Conservation (phyloP, 805 yeast species). For the Jamesozyma spencerorum region DNA sequence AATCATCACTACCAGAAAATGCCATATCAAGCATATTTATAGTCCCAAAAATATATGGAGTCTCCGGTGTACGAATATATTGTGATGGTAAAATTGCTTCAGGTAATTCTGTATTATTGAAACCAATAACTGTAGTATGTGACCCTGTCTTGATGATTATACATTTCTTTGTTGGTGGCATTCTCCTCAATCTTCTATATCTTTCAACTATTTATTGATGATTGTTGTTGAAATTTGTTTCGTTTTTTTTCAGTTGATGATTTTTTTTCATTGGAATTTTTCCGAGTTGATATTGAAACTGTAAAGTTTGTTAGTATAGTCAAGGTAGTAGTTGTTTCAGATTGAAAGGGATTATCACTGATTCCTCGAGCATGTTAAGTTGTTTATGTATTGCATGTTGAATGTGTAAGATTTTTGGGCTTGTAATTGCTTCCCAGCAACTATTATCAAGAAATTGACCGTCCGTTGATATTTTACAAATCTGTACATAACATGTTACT, state of each 20-base stretch:
- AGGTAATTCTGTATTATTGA: conserved; percentile 57
- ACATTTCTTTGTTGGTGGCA: conserved; percentile 33
- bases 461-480: too few species aligned
- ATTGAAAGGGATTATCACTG: too few species aligned
- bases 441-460: too few species aligned
- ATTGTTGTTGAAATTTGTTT: background rate
- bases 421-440: too few species aligned
- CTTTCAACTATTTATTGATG: background rate
- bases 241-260: background rate
- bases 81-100: conserved; percentile 47
- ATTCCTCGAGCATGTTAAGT: too few species aligned
- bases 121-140: conserved; percentile 57
- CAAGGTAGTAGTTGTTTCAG: too few species aligned
- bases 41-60: conserved; percentile 20
- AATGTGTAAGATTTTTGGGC: too few species aligned
- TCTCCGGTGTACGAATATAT: conserved; percentile 33
- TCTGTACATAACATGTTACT: too few species aligned
- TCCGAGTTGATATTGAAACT: background rate
- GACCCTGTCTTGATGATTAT: conserved; percentile 66
- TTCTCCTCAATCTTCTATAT: background rate
- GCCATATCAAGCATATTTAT: conserved; percentile 23
- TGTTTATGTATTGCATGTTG: too few species aligned
- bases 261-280: background rate
- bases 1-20: conserved; percentile 4
- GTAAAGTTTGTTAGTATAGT: background rate